Percentiles rank a stretch among this genome's conserved stretches.
Conservation (phyloP, 176 grass and related monocot genomes). For the Rhynchospora pubera region DNA sequence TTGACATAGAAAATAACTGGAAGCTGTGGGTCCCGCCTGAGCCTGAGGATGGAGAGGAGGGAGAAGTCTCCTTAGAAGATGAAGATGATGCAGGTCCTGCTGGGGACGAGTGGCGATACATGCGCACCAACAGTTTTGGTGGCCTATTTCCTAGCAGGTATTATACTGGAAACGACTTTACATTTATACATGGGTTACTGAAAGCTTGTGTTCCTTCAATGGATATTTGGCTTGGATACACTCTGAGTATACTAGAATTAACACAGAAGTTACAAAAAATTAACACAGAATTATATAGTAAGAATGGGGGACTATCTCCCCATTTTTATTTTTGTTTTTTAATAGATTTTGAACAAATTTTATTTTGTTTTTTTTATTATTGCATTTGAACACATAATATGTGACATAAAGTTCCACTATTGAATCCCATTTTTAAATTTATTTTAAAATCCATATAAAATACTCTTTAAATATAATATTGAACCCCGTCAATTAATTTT, state of each 20-base stretch:
- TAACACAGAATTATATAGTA: no score
- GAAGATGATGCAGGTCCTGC: conserved; percentile 71
- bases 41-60: conserved; percentile 80
- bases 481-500: no score
- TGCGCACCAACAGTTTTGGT: conserved; percentile 70
- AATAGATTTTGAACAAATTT: no score
- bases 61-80: conserved; percentile 49
- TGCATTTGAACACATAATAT: no score
- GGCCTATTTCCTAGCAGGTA: conserved; percentile 53
- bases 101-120: conserved; percentile 77
- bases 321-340: no score
- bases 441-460: no score
- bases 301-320: no score
- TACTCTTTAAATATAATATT: no score
- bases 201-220: not conserved
- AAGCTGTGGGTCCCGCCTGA: conserved; percentile 81
- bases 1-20: conserved; percentile 85
- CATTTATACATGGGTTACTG: not conserved
- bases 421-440: no score
- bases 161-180: not conserved
- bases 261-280: no score
- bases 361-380: no score
- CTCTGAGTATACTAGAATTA: not conserved
- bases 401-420: no score
- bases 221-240: not conserved